Percentiles rank a stretch among this genome's conserved stretches.
phyloP scores from a whole-genome alignment of 441 rosid genomes.

The Viola pubescens region DNA sequence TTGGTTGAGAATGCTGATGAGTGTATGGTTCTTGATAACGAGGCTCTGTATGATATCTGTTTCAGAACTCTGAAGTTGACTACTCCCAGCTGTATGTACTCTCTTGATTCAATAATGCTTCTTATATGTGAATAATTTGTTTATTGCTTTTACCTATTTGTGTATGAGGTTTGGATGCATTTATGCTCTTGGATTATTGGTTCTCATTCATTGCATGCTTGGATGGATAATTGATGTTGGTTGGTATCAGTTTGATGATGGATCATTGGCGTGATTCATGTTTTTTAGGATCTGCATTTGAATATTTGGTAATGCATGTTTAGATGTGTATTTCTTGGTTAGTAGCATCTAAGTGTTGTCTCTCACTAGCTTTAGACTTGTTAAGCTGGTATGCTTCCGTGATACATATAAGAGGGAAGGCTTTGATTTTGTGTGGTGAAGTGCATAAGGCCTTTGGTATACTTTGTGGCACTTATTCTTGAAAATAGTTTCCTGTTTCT shows the following conservation, averaged over 20 bases:
- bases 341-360: too few relatives aligned
- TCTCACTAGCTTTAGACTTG: too few relatives aligned
- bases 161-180: neutral
- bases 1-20: constrained; percentile 38
- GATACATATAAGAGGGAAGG: too few relatives aligned
- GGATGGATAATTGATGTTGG: neutral
- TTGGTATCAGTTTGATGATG: neutral
- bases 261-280: neutral
- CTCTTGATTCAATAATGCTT: neutral
- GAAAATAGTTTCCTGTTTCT: too few relatives aligned
- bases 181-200: neutral
- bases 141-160: neutral
- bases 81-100: constrained; percentile 34
- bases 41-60: constrained; percentile 42
- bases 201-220: neutral
- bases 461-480: too few relatives aligned
- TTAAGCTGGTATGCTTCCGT: too few relatives aligned
- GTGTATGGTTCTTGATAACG: constrained; percentile 36
- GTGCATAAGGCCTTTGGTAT: too few relatives aligned
- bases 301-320: neutral
- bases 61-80: constrained; percentile 44
- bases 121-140: neutral
- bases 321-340: neutral
- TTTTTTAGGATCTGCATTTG: neutral
- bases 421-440: too few relatives aligned